These are phyloP conservation scores for Phytophthora ramorum DNA, from an alignment of 352 stramenopile genomes.

Conservation along the genomic window DNA sequence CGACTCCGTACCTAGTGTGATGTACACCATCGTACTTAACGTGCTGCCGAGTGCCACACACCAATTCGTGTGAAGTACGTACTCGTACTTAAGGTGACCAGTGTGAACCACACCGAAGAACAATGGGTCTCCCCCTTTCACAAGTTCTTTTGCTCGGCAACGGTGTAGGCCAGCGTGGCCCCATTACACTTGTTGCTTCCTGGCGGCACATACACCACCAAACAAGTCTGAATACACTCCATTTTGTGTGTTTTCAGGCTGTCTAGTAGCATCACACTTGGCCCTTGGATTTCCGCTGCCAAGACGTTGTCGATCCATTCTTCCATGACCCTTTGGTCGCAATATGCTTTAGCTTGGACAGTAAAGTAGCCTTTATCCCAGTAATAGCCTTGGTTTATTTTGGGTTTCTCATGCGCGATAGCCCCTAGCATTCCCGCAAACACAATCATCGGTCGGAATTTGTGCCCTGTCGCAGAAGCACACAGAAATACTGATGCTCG, in stretches of 20 bases:
- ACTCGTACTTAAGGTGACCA: too few species aligned
- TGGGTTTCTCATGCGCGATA: conserved; percentile 1
- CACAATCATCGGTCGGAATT: conserved; percentile 8
- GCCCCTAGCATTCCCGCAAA: conserved; percentile 15
- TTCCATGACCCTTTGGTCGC: neutral
- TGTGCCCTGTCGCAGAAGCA: neutral
- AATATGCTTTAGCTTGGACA: conserved; percentile 4
- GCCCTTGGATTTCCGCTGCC: neutral
- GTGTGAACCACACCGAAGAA: too few species aligned
- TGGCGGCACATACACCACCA: too few species aligned
- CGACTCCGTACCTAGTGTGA: too few species aligned
- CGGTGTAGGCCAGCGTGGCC: too few species aligned
- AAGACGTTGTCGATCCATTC: neutral
- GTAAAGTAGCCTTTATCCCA: conserved; percentile 7
- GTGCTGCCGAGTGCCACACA: too few species aligned
- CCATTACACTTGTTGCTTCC: too few species aligned
- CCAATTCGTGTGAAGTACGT: too few species aligned
- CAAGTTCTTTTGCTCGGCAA: too few species aligned
- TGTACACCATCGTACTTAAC: too few species aligned
- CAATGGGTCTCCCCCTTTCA: too few species aligned
- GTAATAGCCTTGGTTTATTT: too few species aligned
- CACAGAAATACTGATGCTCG: conserved; percentile 15
- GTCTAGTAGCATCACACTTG: neutral
- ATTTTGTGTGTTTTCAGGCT: neutral
- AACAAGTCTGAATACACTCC: neutral